Base-by-base conservation (phyloP, 306 rosid species). In the Senna siamea region DNA sequence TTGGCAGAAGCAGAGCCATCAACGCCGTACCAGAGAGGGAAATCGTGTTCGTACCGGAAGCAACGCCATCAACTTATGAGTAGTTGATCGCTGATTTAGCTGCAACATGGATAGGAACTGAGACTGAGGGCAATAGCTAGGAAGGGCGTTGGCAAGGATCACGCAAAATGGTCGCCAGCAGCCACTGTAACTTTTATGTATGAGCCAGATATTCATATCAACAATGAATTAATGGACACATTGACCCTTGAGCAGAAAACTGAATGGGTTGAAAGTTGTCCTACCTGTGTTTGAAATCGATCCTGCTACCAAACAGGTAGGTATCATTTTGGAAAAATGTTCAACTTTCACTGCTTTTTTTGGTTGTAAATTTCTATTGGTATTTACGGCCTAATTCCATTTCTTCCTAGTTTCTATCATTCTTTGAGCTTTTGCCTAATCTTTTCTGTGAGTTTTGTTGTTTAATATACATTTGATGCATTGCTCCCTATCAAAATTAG, bases 271-370 rank as follows among this genome's bases (percentile, higher is more conserved):
- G 92, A 83, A 9, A 88, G 92, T 71, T 63, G 87, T 73, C 90
- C 92, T 11, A 85, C 92, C 66, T 77, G 92, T 85, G 9, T 88
- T 88, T 68, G 92, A 83, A 22, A 22, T 88, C 55, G 87, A 85
- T 66, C 79, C 84, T 14, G 32, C 18, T 17, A 88, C 85, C 20
- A 74, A 84, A n/a, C 85, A 88, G 88, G 92, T 85, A 73, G 40
- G 59, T 43, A 59, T 54, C 72, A 20, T 11, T 18, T 19, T 14
- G 12, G 17, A 2, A 23, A 19, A 15, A 9, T 15, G 41, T 43
- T 41, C 23, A 9, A 20, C 12, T 32, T 11, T 53, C 3, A 26
- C 10, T 20, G 23, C n/a, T n/a, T 50, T 52, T 13, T 8, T 48
- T 48, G 4, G 9, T 48, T n/a, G 6, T 70, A 76, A 11, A 11